Base-by-base conservation (phyloP, 495 filamentous ascomycete genomes). In the Daldinia caldariorum region DNA sequence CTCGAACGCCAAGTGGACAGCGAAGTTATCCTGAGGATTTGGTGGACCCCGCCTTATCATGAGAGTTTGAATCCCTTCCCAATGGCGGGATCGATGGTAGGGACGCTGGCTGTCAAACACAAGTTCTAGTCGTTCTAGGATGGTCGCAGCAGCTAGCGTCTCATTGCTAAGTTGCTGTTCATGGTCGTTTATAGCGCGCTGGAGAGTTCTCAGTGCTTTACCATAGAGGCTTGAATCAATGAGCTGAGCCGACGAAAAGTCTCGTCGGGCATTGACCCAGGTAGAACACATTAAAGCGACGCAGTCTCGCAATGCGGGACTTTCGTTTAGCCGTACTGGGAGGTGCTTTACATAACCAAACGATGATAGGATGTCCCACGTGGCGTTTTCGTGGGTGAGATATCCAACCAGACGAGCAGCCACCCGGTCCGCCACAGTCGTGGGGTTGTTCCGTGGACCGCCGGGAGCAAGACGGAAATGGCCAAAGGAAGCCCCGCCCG, bases 341-440 rank as follows among this genome's bases (percentile, higher is more conserved):
- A 71, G 43, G 38, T 63, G 59, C 8, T 57, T 66, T 20, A n/a
- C 59, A 29, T 71, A 66, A 9, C 63, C 58, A 5, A 34, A 18
- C 6, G 41, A 45, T 18, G 58, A 45, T 18, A 67, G 16, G 4
- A 62, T 29, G 41, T 71, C 69, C 69, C 69, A 71, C 9, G 63
- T 35, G 6, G 63, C 63, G 14, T 56, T 20, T 29, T 71, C 63
- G 22, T 66, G 58, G 3, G 43, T 32, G 26, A 71, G 58, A 18
- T 59, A 66, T 38, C 59, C 54, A 1, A 71, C 59, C 0, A 71
- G 45, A 53, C 69, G 69, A 13, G 69, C 41, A 8, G 45, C 69
- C 32, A 71, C 69, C 16, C 63, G 69, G 10, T 71, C 69, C 9
- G 69, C 57, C 10, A 71, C 69, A 0, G 63, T 71, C 1, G 69